Evolutionary conservation across 768 basidiomycete species (phyloP), one percentile per base, ranked within the genome.

Genomic region (Boletus bicolor): DNA sequence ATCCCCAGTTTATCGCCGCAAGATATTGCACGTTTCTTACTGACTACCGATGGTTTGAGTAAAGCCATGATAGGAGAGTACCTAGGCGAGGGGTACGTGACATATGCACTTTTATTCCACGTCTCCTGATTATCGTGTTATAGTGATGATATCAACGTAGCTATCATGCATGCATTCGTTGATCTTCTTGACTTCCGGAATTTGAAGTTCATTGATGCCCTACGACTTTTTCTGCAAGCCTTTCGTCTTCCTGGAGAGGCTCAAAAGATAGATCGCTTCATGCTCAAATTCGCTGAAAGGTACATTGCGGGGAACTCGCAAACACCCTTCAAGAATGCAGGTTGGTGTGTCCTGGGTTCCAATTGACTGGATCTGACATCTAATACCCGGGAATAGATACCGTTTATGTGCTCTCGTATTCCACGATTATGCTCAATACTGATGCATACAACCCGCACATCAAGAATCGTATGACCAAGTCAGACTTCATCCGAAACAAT

Each of bases 21-120:
- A 48, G 89, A 92, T 63, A 80, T 99, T 54, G 96, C 96, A 0
- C 72, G 72, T 17, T 98, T 99, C 76, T 75, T 99, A 39, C 78
- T 93, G 24, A 79, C 81, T 34, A 93, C 93, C 2, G 96, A 98
- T 68, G 97, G 97, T 3, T 76, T 99, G 44, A 95, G 84, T 71
- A 99, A 99, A 72, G 80, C 87, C 9, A 91, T 93, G 86, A 95
- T 99, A 57, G 97, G 97, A 55, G 97, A 99, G 76, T 98, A 97
- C 72, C 78, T 99, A 5, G 97, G 97, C 37, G 97, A 98, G 79
- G 94, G 87, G 95, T 98, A 56, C 69, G 86, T 78, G 10, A 21
- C 8, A 41, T 8, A 34, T 45, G 2, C 32, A 19, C 24, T 36
- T 21, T 34, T 26, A 32, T 41, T 42, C 38, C 4, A 15, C 2